These are phyloP conservation scores for Aspergillus tanneri DNA, from an alignment of 2,329 filamentous ascomycete species.

Conservation along the genomic window DNA sequence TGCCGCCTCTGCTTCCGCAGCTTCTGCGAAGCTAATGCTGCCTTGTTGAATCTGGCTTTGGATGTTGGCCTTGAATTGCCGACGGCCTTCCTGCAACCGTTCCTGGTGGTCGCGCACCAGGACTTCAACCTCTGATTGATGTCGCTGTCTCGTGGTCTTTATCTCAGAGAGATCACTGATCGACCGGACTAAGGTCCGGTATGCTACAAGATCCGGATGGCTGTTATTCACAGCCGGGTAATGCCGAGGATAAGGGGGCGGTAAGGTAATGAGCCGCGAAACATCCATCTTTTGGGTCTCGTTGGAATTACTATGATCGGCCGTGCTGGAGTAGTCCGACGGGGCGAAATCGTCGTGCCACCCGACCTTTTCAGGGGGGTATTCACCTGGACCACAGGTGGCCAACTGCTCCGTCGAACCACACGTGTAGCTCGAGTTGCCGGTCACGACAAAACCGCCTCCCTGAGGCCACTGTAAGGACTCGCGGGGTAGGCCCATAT, in stretches of 20 bases:
- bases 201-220: slow-evolving; percentile 81
- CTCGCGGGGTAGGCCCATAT: slow-evolving; percentile 87
- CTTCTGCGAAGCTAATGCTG: slow-evolving; percentile 77
- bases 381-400: slow-evolving; percentile 56
- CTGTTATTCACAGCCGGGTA: slow-evolving; percentile 95
- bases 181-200: slow-evolving; percentile 69
- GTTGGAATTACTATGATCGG: slow-evolving; percentile 19
- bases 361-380: slow-evolving; percentile 65
- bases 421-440: slow-evolving; percentile 23
- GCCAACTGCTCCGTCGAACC: slow-evolving; percentile 25
- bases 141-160: slow-evolving; percentile 60
- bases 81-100: slow-evolving; percentile 60
- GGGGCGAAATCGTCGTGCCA: slow-evolving; percentile 50
- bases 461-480: slow-evolving; percentile 66
- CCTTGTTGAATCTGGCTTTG: slow-evolving; percentile 76
- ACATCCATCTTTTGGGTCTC: slow-evolving; percentile 70
- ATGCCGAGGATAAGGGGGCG: slow-evolving; percentile 89
- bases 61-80: slow-evolving; percentile 69
- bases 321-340: slow-evolving; percentile 19
- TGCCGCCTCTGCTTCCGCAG: slow-evolving; percentile 75
- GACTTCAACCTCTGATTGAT: slow-evolving; percentile 51
- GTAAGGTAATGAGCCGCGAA: slow-evolving; percentile 86
- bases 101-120: slow-evolving; percentile 54
- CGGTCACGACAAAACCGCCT: slow-evolving; percentile 26
- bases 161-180: slow-evolving; percentile 74